Conservation (phyloP, 2,329 filamentous ascomycete species). For the Pseudopyricularia javanii region DNA sequence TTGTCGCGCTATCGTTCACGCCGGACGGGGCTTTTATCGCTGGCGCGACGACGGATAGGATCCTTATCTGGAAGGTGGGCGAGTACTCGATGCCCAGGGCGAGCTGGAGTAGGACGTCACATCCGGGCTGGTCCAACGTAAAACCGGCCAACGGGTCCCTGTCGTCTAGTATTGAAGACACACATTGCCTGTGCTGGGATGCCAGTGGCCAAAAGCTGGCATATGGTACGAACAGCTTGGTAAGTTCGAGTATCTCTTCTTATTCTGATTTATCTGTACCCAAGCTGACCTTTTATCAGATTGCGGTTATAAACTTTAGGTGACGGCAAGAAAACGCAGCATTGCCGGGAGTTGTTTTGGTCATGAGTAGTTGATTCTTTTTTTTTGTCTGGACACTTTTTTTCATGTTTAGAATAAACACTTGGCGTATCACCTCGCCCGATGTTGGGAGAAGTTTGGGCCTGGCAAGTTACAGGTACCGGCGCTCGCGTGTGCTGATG, state of each 20-base stretch:
- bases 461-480: not conserved
- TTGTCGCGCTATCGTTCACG: constrained; percentile 48
- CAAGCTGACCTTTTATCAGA: constrained; percentile 1
- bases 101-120: constrained; percentile 42
- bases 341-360: not conserved
- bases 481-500: too few relatives aligned
- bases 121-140: constrained; percentile 47
- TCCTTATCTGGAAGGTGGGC: constrained; percentile 54
- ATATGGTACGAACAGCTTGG: constrained; percentile 50
- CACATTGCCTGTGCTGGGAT: constrained; percentile 52
- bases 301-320: constrained; percentile 13
- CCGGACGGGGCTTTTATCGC: constrained; percentile 52
- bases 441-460: not conserved
- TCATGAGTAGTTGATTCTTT: not conserved
- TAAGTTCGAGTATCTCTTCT: constrained; percentile 25
- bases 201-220: constrained; percentile 47
- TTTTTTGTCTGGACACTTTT: not conserved
- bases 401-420: too few relatives aligned
- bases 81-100: constrained; percentile 45
- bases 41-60: constrained; percentile 43
- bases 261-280: not conserved
- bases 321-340: constrained; percentile 2
- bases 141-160: constrained; percentile 34
- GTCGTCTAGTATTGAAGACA: constrained; percentile 40
- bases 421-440: too few relatives aligned